A percentile compares a stretch with the other conserved stretches of the same genome.
phyloP scores from a whole-genome alignment of 108 stramenopile species.

The Stephanodiscus minutulus region DNA sequence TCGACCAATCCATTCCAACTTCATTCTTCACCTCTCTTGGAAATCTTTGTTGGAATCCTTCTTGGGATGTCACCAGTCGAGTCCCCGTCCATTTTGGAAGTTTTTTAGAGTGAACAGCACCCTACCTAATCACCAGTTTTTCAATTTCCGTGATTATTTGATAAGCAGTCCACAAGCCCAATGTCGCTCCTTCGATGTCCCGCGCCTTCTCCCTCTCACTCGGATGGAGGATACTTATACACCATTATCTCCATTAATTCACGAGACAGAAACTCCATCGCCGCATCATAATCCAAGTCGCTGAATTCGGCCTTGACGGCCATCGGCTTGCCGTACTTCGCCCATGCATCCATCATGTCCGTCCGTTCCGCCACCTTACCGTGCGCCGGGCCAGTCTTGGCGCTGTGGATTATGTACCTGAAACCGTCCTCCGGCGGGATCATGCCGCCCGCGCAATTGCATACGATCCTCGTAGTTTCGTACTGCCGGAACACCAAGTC shows the following conservation, averaged over 20 bases:
- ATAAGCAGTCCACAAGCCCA: no score
- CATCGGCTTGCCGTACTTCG: slow-evolving; percentile 67
- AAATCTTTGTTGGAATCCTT: no score
- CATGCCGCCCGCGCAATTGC: slow-evolving; percentile 69
- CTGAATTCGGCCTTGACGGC: slow-evolving; percentile 52
- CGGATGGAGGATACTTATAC: slow-evolving; percentile 64
- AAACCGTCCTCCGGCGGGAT: slow-evolving; percentile 35
- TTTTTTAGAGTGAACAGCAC: no score
- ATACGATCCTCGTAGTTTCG: slow-evolving; percentile 56
- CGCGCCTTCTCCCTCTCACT: neutral
- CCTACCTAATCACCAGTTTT: no score
- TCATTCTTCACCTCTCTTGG: no score
- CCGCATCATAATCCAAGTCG: slow-evolving; percentile 56
- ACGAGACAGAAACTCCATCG: slow-evolving; percentile 39
- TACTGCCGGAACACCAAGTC: slow-evolving; percentile 74
- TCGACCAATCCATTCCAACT: no score
- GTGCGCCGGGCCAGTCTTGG: slow-evolving; percentile 60
- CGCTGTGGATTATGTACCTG: slow-evolving; percentile 48
- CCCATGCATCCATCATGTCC: slow-evolving; percentile 72
- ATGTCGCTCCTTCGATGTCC: neutral
- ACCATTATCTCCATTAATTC: slow-evolving; percentile 62
- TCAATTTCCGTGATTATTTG: no score
- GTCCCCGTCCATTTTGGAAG: no score
- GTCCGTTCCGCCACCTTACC: slow-evolving; percentile 54
- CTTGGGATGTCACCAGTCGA: no score